Evolutionary conservation across 2,329 filamentous ascomycete genomes (phyloP).

Genomic region (Whalleya microplaca): DNA sequence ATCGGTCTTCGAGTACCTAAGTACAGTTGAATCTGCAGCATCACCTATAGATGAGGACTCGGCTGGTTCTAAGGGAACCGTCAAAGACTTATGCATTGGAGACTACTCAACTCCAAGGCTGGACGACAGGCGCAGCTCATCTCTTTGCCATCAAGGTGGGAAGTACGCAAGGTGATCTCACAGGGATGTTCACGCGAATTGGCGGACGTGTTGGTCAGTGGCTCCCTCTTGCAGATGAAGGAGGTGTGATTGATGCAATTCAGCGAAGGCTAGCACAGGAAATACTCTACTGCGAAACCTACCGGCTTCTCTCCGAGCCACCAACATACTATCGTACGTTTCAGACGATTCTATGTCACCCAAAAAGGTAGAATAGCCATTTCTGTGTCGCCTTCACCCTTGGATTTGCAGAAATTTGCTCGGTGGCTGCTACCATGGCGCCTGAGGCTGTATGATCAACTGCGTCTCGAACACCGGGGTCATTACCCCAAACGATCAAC

Average conservation of each 20-base stretch:
- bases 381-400: background rate
- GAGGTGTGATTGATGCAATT: conserved; percentile 11
- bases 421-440: background rate
- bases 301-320: too few species aligned
- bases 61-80: background rate
- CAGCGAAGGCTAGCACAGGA: conserved; percentile 1
- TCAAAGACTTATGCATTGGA: background rate
- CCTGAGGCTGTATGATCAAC: background rate
- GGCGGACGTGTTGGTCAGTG: background rate
- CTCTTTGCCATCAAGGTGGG: background rate
- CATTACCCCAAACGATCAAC: background rate
- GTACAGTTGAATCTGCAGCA: background rate
- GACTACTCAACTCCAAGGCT: background rate
- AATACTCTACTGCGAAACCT: conserved; percentile 1
- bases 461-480: background rate
- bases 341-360: too few species aligned
- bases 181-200: conserved; percentile 7
- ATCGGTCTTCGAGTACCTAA: background rate
- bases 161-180: background rate
- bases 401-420: background rate
- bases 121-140: background rate
- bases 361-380: background rate
- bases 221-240: conserved; percentile 8
- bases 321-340: too few species aligned
- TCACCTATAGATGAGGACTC: background rate